Evolutionary conservation across 2,329 filamentous ascomycete genomes (phyloP).

Genomic region (Macrophomina phaseolina): DNA sequence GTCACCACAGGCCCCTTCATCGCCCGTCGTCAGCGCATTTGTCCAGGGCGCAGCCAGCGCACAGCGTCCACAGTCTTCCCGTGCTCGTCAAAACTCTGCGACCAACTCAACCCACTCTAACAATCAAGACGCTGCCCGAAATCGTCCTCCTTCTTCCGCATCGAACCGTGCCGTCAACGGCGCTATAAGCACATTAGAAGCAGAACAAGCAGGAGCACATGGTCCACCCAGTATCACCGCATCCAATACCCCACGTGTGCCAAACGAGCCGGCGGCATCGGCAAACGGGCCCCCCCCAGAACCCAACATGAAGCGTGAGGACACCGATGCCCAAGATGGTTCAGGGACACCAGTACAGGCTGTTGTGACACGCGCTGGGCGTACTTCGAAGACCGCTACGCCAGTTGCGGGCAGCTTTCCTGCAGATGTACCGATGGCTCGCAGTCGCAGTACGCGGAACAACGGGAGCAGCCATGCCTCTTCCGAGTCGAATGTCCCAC

Average conservation of each 20-base stretch:
- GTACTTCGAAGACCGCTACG: slow-evolving; percentile 55
- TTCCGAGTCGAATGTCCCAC: slow-evolving; percentile 46
- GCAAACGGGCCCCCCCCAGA: slow-evolving; percentile 14
- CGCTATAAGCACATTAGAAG: neutral
- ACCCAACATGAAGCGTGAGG: slow-evolving; percentile 54
- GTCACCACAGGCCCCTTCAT: slow-evolving; percentile 75
- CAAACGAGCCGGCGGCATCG: slow-evolving; percentile 9
- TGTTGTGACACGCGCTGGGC: slow-evolving; percentile 42
- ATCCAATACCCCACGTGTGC: neutral
- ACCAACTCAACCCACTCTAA: slow-evolving; percentile 52
- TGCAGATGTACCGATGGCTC: slow-evolving; percentile 45
- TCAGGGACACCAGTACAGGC: slow-evolving; percentile 42
- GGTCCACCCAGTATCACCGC: neutral
- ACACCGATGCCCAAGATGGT: slow-evolving; percentile 51
- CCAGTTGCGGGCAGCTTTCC: slow-evolving; percentile 53
- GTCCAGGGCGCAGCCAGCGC: slow-evolving; percentile 60
- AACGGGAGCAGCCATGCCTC: slow-evolving; percentile 43
- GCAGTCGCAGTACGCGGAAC: slow-evolving; percentile 51
- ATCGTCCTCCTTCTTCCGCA: slow-evolving; percentile 44
- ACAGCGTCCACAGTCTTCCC: slow-evolving; percentile 69
- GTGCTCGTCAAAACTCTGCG: slow-evolving; percentile 75
- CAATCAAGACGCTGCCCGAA: slow-evolving; percentile 51
- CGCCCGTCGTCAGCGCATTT: slow-evolving; percentile 73
- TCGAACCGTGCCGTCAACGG: slow-evolving; percentile 35
- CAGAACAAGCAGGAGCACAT: slow-evolving; percentile 14